A percentile compares a stretch with the other conserved stretches of the same genome.
Evolutionary conservation across 2,329 filamentous ascomycete species (phyloP).

Genomic region (Botrytis deweyae): DNA sequence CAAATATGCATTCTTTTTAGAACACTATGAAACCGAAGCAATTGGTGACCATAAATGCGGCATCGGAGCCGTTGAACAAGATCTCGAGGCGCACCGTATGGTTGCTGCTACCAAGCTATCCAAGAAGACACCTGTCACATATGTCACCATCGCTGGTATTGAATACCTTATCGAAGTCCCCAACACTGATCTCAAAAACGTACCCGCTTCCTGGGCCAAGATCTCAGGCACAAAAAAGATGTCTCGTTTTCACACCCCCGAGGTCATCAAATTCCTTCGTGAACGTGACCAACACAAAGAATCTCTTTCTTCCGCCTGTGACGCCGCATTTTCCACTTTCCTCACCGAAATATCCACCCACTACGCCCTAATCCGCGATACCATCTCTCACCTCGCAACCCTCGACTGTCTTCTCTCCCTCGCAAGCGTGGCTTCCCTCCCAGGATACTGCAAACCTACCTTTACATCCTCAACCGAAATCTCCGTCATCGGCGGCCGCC

Average conservation of each 20-base stretch:
- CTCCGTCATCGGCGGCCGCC: slow-evolving; percentile 71
- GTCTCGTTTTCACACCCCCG: slow-evolving; percentile 90
- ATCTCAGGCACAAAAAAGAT: slow-evolving; percentile 92
- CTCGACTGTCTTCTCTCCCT: slow-evolving; percentile 90
- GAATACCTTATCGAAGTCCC: slow-evolving; percentile 93
- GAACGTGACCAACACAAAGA: slow-evolving; percentile 96
- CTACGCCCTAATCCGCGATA: slow-evolving; percentile 88
- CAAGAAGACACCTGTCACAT: slow-evolving; percentile 68
- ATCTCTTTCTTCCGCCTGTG: slow-evolving; percentile 86
- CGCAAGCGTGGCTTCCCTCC: slow-evolving; percentile 77
- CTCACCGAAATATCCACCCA: slow-evolving; percentile 73
- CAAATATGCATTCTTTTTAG: slow-evolving; percentile 91
- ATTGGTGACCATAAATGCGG: slow-evolving; percentile 87
- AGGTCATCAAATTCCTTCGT: slow-evolving; percentile 76
- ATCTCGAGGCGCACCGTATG: slow-evolving; percentile 73
- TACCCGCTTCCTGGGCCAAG: slow-evolving; percentile 93
- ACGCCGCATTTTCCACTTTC: slow-evolving; percentile 72
- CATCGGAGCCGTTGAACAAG: slow-evolving; percentile 88
- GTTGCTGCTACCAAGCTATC: slow-evolving; percentile 71
- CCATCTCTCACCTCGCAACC: slow-evolving; percentile 78
- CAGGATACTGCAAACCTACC: slow-evolving; percentile 80
- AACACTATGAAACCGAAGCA: slow-evolving; percentile 81
- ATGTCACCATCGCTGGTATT: slow-evolving; percentile 83
- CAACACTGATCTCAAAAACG: slow-evolving; percentile 76
- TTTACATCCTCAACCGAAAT: slow-evolving; percentile 65